Evolutionary conservation across 2,329 filamentous ascomycete genomes (phyloP).

Genomic region (Aureobasidium sp.): DNA sequence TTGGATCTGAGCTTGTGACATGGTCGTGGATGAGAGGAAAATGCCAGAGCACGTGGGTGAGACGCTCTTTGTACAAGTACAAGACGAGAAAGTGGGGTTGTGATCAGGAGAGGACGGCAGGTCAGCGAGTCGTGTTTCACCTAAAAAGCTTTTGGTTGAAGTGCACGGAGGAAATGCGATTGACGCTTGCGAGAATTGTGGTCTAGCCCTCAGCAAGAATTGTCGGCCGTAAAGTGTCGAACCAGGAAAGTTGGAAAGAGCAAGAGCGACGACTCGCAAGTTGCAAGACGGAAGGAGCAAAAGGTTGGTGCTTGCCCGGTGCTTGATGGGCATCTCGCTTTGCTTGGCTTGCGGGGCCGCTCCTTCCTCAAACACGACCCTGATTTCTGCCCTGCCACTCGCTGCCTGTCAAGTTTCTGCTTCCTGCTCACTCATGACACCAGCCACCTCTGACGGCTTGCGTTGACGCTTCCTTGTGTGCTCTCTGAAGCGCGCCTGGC

Average conservation of each 20-base stretch:
- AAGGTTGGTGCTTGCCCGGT: background rate
- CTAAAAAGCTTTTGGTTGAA: background rate
- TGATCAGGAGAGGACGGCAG: background rate
- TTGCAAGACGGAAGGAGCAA: background rate
- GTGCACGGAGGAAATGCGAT: background rate
- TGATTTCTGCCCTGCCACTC: constrained; percentile 2
- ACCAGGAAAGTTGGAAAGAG: background rate
- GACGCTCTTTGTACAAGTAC: background rate
- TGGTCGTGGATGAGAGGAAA: background rate
- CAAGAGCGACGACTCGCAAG: background rate
- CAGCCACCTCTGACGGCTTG: background rate
- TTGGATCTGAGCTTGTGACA: constrained; percentile 58
- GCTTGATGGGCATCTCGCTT: background rate
- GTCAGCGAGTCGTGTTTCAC: constrained; percentile 2
- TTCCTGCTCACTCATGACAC: background rate
- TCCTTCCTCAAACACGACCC: background rate
- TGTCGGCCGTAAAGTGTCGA: background rate
- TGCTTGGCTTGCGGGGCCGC: constrained; percentile 7
- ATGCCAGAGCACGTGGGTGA: background rate
- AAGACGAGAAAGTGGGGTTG: background rate
- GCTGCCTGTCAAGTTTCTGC: background rate
- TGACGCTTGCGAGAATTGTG: background rate
- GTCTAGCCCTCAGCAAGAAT: background rate
- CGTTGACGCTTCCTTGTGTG: background rate
- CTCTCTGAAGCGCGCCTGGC: background rate